Evolutionary conservation across 1,139 yeast genomes (phyloP).

Genomic region (Candida tropicalis): DNA sequence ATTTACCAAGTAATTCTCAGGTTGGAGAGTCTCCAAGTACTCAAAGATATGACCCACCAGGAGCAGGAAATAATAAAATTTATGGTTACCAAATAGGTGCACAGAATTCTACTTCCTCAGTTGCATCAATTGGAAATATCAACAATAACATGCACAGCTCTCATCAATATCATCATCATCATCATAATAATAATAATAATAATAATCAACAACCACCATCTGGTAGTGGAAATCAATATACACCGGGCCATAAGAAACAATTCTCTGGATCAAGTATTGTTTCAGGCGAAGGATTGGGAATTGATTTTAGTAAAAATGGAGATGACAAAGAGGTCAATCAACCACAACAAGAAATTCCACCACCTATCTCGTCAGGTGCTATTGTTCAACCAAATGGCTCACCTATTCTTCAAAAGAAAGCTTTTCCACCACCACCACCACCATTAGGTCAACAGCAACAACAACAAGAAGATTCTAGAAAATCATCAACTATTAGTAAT

Average conservation of each 20-base stretch:
- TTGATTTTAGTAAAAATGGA: not conserved
- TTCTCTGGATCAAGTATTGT: constrained; percentile 28
- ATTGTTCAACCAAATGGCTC: constrained; percentile 1
- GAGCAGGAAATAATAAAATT: constrained; percentile 10
- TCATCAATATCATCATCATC: not conserved
- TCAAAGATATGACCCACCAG: constrained; percentile 9
- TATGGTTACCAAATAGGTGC: constrained; percentile 12
- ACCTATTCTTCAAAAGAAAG: not conserved
- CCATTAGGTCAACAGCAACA: not conserved
- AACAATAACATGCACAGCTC: not conserved
- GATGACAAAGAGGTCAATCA: not conserved
- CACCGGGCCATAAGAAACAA: constrained; percentile 19
- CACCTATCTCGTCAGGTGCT: not conserved
- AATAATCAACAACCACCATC: constrained; percentile 6
- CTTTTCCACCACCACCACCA: not conserved
- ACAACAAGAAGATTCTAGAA: not conserved
- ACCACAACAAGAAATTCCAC: not conserved
- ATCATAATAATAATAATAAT: not conserved
- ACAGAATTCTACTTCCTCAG: constrained; percentile 15
- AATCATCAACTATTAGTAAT: too few relatives aligned
- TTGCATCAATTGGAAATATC: constrained; percentile 14
- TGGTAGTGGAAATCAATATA: not conserved
- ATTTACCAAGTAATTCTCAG: not conserved
- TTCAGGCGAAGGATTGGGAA: constrained; percentile 16
- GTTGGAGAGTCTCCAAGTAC: not conserved